Conservation (phyloP, 2,329 filamentous ascomycete species). For the Endothia cerciana region DNA sequence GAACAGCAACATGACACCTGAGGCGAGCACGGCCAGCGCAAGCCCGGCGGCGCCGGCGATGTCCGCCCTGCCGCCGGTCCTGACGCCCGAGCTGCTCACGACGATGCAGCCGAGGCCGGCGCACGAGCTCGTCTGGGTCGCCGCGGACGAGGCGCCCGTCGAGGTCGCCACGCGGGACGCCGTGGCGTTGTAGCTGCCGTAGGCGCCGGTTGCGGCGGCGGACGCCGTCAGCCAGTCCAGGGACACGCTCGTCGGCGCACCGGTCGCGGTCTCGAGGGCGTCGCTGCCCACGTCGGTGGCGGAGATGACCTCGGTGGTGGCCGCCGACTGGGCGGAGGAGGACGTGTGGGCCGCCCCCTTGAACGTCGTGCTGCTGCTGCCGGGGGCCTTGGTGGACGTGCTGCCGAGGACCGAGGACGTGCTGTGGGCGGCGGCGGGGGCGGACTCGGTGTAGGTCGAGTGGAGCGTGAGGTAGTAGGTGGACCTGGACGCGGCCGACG, state of each 20-base stretch:
- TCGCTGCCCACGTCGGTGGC: constrained; percentile 20
- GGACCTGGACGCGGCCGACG: constrained; percentile 1
- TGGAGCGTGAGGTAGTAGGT: not conserved
- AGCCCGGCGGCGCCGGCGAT: constrained; percentile 18
- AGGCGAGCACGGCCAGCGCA: constrained; percentile 26
- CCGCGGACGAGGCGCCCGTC: not conserved
- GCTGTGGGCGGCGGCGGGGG: not conserved
- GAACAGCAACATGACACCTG: constrained; percentile 20
- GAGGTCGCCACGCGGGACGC: constrained; percentile 13
- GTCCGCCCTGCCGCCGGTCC: not conserved
- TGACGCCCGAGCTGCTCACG: constrained; percentile 23
- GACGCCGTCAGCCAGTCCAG: constrained; percentile 12
- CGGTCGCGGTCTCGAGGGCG: constrained; percentile 24
- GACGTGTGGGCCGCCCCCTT: not conserved
- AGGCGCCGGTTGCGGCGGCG: not conserved
- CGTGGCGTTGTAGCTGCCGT: constrained; percentile 18
- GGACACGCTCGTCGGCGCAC: constrained; percentile 10
- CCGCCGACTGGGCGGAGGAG: constrained; percentile 3
- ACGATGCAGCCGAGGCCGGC: constrained; percentile 27
- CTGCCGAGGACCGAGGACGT: not conserved
- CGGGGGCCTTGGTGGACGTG: not conserved
- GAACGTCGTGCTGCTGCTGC: too few species aligned
- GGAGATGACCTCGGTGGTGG: constrained; percentile 16
- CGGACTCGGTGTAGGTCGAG: not conserved
- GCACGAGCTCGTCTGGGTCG: constrained; percentile 9